Evolutionary conservation across 371 early-diverging fungal genomes (phyloP).

Genomic region (Mucor plumbeus): DNA sequence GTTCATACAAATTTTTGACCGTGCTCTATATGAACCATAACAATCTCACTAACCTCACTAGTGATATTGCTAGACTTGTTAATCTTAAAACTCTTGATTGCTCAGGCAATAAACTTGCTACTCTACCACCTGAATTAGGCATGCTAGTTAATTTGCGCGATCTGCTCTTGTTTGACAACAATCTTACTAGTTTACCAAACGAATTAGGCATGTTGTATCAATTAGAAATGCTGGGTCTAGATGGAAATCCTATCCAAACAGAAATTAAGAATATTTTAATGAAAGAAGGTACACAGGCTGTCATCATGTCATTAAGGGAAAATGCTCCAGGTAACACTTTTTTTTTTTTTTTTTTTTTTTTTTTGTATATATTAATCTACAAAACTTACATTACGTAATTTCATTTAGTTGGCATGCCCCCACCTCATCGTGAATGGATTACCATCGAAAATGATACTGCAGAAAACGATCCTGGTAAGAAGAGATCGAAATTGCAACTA

Average conservation of each 20-base stretch:
- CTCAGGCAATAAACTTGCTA: conserved; percentile 90
- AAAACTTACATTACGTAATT: conserved; percentile 18
- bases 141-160: conserved; percentile 83
- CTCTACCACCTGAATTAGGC: conserved; percentile 92
- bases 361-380: background rate
- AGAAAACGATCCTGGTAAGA: conserved; percentile 34
- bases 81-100: conserved; percentile 78
- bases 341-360: no score
- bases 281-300: conserved; percentile 85
- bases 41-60: conserved; percentile 75
- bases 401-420: conserved; percentile 71
- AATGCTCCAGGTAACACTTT: conserved; percentile 85
- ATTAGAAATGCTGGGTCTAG: conserved; percentile 92
- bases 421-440: conserved; percentile 94
- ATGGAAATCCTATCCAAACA: conserved; percentile 95
- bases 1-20: conserved; percentile 83
- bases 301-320: conserved; percentile 92
- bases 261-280: conserved; percentile 80
- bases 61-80: conserved; percentile 74
- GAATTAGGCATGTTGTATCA: conserved; percentile 94
- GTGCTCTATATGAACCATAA: conserved; percentile 94
- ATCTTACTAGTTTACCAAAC: conserved; percentile 82
- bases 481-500: background rate
- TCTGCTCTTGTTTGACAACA: conserved; percentile 93
- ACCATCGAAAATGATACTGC: conserved; percentile 56